phyloP scores from a whole-genome alignment of 2,329 filamentous ascomycete species.

The Pseudocercospora musae region DNA sequence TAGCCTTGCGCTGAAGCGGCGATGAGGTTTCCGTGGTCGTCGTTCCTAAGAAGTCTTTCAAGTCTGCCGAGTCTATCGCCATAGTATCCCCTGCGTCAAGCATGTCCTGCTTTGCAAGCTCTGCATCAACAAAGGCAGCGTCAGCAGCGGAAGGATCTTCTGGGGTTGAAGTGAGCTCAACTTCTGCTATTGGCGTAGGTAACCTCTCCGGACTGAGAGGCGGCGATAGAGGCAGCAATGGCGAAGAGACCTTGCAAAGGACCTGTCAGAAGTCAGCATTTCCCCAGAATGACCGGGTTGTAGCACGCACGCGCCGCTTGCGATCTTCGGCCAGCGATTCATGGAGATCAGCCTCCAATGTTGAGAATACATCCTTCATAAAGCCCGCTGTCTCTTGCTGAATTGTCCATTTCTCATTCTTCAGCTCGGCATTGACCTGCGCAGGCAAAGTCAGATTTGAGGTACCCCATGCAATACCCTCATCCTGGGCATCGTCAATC shows the following conservation, averaged over 20 bases:
- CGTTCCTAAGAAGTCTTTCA: background rate
- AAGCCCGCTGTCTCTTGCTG: constrained; percentile 36
- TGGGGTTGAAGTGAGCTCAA: constrained; percentile 33
- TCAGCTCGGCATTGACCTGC: constrained; percentile 16
- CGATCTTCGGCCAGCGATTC: constrained; percentile 18
- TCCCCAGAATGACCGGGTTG: background rate
- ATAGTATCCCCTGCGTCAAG: constrained; percentile 19
- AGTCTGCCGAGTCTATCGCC: background rate
- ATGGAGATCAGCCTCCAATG: constrained; percentile 14
- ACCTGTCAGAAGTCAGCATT: constrained; percentile 32
- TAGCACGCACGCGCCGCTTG: constrained; percentile 26
- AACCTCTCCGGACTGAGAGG: constrained; percentile 35
- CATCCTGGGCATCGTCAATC: constrained; percentile 42
- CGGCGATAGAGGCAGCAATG: constrained; percentile 46
- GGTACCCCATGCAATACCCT: constrained; percentile 42
- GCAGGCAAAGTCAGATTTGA: constrained; percentile 16
- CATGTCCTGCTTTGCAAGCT: constrained; percentile 33
- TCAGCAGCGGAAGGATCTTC: constrained; percentile 30
- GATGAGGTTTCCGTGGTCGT: constrained; percentile 20
- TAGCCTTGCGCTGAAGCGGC: constrained; percentile 35
- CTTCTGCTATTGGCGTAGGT: constrained; percentile 15
- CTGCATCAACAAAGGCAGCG: constrained; percentile 27
- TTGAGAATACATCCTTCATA: constrained; percentile 37
- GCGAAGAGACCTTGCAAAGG: constrained; percentile 40
- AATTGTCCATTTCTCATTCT: constrained; percentile 40